Evolutionary conservation across 768 basidiomycete genomes (phyloP).

Genomic region (Holtermanniella nyarrowii): DNA sequence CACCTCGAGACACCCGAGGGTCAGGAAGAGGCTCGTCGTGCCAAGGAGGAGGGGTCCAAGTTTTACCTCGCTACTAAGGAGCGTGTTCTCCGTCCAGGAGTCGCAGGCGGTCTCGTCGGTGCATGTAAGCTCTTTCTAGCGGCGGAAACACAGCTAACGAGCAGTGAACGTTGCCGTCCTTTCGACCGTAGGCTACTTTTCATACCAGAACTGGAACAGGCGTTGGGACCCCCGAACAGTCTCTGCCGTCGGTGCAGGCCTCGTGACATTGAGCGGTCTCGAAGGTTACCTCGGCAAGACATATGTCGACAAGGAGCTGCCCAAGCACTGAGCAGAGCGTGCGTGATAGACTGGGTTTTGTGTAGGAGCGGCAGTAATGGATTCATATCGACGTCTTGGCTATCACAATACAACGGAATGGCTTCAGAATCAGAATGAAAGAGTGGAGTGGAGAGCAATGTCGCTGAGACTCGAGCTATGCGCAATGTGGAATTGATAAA

Average conservation of each 20-base stretch:
- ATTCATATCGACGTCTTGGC: no score
- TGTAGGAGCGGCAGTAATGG: background rate
- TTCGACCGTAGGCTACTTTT: constrained; percentile 50
- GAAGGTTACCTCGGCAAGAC: constrained; percentile 57
- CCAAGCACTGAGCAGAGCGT: constrained; percentile 9
- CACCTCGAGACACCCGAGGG: constrained; percentile 54
- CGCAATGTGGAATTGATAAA: constrained; percentile 55
- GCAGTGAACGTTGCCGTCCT: constrained; percentile 59
- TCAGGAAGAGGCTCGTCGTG: constrained; percentile 51
- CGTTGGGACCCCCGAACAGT: constrained; percentile 60
- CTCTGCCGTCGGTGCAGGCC: constrained; percentile 51
- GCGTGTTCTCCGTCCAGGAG: constrained; percentile 53
- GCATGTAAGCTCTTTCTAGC: constrained; percentile 44
- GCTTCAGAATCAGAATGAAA: background rate
- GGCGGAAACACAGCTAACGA: background rate
- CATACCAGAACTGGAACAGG: constrained; percentile 57
- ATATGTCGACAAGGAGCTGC: constrained; percentile 42
- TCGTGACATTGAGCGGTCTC: constrained; percentile 54
- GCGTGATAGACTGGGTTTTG: background rate
- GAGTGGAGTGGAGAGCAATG: background rate
- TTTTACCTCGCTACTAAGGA: constrained; percentile 52
- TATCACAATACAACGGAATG: no score
- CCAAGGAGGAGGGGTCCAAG: constrained; percentile 46
- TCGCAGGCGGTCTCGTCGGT: constrained; percentile 57
- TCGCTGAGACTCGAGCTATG: constrained; percentile 16